Conservation (phyloP, 2,329 filamentous ascomycete genomes). For the Paracamarosporium sp. region DNA sequence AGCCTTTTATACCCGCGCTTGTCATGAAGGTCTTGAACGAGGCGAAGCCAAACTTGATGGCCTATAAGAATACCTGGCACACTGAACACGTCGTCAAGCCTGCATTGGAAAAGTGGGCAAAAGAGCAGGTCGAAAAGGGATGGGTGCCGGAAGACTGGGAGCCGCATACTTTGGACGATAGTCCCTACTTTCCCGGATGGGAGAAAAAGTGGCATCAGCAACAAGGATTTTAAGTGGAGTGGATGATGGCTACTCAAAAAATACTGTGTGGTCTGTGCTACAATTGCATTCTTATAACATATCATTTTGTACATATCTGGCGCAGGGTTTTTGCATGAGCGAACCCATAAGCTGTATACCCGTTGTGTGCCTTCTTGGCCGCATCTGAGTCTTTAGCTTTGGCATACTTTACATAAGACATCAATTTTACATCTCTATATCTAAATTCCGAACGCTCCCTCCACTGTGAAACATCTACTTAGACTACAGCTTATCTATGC, state of each 20-base stretch:
- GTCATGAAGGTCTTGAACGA: constrained; percentile 72
- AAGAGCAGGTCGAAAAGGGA: constrained; percentile 70
- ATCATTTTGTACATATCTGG: background rate
- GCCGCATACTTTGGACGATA: constrained; percentile 73
- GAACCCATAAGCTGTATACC: background rate
- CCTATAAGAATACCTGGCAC: constrained; percentile 85
- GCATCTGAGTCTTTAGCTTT: background rate
- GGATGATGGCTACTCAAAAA: background rate
- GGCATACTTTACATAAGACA: background rate
- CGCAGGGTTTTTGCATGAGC: background rate
- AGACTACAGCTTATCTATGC: too few species aligned
- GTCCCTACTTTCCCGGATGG: constrained; percentile 80
- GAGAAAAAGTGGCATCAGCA: constrained; percentile 73
- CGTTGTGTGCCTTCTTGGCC: background rate
- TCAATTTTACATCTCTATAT: too few species aligned
- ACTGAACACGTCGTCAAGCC: constrained; percentile 76
- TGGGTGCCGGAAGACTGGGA: constrained; percentile 69
- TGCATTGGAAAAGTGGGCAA: constrained; percentile 66
- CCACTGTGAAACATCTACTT: too few species aligned
- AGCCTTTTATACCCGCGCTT: constrained; percentile 75
- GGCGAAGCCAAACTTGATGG: constrained; percentile 73
- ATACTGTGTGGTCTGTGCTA: background rate
- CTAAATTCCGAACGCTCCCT: too few species aligned
- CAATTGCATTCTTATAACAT: background rate
- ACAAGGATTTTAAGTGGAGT: constrained; percentile 61